These are phyloP conservation scores for Epichloe baconii DNA, from an alignment of 2,329 filamentous ascomycete genomes.

Conservation along the genomic window DNA sequence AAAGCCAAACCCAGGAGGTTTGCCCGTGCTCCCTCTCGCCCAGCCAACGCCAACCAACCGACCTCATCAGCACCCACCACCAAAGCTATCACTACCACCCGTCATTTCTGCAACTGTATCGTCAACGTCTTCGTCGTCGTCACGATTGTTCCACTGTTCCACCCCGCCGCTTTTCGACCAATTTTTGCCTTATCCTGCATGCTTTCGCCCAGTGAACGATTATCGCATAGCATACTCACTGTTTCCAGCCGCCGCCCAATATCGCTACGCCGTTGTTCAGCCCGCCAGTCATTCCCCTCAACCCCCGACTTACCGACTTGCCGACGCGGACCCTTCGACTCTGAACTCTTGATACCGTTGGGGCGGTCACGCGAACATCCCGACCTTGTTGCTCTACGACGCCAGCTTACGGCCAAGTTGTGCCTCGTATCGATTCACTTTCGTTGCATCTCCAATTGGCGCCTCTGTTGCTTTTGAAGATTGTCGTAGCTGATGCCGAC, in stretches of 20 bases:
- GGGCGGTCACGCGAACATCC: constrained; percentile 17
- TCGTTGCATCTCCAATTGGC: constrained; percentile 16
- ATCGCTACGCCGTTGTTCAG: neutral
- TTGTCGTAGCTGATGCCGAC: constrained; percentile 24
- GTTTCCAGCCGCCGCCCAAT: neutral
- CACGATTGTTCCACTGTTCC: too few species aligned
- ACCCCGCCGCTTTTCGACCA: neutral
- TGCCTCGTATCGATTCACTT: constrained; percentile 8
- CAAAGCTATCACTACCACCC: neutral
- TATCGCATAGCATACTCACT: neutral
- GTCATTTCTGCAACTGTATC: constrained; percentile 1
- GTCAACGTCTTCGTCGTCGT: neutral
- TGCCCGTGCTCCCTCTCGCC: neutral
- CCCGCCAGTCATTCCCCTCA: neutral
- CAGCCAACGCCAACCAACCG: constrained; percentile 4
- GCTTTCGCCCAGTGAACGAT: neutral
- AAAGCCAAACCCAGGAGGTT: neutral
- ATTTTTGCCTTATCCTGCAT: neutral
- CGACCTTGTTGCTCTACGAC: constrained; percentile 9
- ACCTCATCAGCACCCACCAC: neutral
- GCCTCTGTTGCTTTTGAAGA: constrained; percentile 9
- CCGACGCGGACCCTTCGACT: constrained; percentile 6
- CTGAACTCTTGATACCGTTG: constrained; percentile 6
- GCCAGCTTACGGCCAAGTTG: constrained; percentile 8
- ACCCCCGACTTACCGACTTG: neutral